These are phyloP conservation scores for Wickerhamiella shivajii DNA, from an alignment of 805 yeast genomes.

Conservation along the genomic window DNA sequence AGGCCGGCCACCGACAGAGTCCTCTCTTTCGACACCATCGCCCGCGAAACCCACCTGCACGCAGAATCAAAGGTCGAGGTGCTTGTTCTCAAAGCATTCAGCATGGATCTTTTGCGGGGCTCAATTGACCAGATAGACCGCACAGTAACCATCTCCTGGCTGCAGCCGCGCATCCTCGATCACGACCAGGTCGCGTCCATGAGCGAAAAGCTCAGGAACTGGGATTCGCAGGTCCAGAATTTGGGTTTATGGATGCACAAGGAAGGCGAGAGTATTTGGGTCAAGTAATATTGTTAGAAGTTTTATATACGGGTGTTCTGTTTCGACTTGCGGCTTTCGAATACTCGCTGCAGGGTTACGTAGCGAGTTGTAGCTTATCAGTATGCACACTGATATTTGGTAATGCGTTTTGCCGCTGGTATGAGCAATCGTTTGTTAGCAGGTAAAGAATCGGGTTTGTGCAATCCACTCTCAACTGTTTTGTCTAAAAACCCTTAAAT, in stretches of 20 bases:
- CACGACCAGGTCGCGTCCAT: constrained; percentile 62
- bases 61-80: constrained; percentile 70
- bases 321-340: no score
- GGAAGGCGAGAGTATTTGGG: constrained; percentile 54
- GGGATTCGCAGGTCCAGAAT: constrained; percentile 63
- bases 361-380: no score
- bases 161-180: constrained; percentile 89
- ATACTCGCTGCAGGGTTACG: no score
- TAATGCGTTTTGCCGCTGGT: no score
- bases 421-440: no score
- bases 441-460: no score
- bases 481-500: no score
- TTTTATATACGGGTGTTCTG: no score
- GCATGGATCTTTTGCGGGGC: constrained; percentile 75
- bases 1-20: constrained; percentile 62
- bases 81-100: constrained; percentile 79
- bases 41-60: constrained; percentile 48
- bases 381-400: no score
- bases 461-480: no score
- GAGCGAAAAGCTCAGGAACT: constrained; percentile 53
- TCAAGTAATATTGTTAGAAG: constrained; percentile 7
- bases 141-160: constrained; percentile 75
- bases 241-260: constrained; percentile 47
- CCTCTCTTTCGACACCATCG: constrained; percentile 58
- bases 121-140: constrained; percentile 74